These are phyloP conservation scores for Monosporascus sp. DNA, from an alignment of 2,329 filamentous ascomycete species.

Conservation along the genomic window DNA sequence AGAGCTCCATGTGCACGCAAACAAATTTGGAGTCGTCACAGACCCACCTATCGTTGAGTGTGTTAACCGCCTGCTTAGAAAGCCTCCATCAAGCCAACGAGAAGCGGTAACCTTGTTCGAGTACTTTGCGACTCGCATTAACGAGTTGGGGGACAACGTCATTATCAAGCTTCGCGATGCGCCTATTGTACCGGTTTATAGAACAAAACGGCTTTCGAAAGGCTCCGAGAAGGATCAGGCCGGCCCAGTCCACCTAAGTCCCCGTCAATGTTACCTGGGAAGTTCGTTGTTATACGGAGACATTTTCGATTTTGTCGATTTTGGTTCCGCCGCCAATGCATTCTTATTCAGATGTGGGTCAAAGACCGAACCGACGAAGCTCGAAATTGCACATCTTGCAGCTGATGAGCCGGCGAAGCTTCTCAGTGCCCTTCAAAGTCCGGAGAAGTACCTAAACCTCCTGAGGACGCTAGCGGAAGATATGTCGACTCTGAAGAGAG, in stretches of 20 bases:
- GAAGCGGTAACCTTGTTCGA: conserved; percentile 70
- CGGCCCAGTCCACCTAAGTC: conserved; percentile 53
- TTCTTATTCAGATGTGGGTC: conserved; percentile 87
- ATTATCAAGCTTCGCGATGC: conserved; percentile 57
- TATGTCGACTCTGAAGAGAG: conserved; percentile 62
- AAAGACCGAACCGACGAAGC: conserved; percentile 82
- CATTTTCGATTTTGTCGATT: conserved; percentile 97
- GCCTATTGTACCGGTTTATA: conserved; percentile 64
- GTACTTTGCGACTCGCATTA: conserved; percentile 75
- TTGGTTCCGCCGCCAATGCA: conserved; percentile 77
- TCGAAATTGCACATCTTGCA: conserved; percentile 79
- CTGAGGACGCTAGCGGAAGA: conserved; percentile 76
- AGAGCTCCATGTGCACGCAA: conserved; percentile 73
- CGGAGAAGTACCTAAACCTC: conserved; percentile 81
- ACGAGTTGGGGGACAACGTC: conserved; percentile 62
- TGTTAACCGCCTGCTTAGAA: conserved; percentile 64
- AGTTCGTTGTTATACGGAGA: conserved; percentile 65
- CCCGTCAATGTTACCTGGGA: conserved; percentile 76
- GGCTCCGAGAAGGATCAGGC: conserved; percentile 33
- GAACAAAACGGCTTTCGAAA: conserved; percentile 23
- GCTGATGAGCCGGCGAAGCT: conserved; percentile 78
- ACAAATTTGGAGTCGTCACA: conserved; percentile 76
- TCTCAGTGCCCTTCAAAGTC: conserved; percentile 70
- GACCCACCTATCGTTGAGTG: conserved; percentile 77
- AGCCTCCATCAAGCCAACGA: conserved; percentile 61